Conservation (phyloP, 768 basidiomycete species). For the Jaapia argillacea region DNA sequence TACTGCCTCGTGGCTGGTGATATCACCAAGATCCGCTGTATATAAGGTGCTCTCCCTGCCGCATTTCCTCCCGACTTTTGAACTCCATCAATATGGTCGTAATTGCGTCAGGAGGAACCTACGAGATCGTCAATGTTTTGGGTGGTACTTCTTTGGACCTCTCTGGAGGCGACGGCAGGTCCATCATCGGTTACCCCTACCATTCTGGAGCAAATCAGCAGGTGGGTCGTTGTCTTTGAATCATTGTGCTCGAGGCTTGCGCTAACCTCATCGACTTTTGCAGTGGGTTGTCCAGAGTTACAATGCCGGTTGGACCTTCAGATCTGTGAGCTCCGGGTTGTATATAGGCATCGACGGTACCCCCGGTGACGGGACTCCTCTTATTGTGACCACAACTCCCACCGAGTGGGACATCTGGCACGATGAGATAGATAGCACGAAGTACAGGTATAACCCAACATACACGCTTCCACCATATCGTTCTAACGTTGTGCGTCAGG, state of each 20-base stretch:
- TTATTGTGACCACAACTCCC: background rate
- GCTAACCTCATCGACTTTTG: background rate
- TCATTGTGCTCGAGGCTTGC: background rate
- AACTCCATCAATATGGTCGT: background rate
- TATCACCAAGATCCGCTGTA: too few species aligned
- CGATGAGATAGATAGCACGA: background rate
- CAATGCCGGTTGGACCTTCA: background rate
- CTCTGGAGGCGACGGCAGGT: background rate
- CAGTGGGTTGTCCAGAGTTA: background rate
- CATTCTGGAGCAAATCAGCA: background rate
- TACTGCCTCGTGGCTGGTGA: too few species aligned
- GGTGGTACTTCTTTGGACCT: background rate
- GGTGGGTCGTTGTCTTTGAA: background rate
- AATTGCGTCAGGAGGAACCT: background rate
- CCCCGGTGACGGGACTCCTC: background rate
- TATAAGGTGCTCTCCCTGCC: background rate
- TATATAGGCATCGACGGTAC: background rate
- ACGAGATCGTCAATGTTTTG: background rate
- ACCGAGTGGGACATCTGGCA: background rate
- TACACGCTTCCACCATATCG: background rate
- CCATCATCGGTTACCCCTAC: background rate
- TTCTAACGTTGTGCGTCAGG: too few species aligned
- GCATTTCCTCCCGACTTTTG: background rate
- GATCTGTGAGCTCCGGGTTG: background rate
- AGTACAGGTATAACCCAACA: background rate